These are phyloP conservation scores for Salix purpurea DNA, from an alignment of 345 rosid genomes.

Conservation along the genomic window DNA sequence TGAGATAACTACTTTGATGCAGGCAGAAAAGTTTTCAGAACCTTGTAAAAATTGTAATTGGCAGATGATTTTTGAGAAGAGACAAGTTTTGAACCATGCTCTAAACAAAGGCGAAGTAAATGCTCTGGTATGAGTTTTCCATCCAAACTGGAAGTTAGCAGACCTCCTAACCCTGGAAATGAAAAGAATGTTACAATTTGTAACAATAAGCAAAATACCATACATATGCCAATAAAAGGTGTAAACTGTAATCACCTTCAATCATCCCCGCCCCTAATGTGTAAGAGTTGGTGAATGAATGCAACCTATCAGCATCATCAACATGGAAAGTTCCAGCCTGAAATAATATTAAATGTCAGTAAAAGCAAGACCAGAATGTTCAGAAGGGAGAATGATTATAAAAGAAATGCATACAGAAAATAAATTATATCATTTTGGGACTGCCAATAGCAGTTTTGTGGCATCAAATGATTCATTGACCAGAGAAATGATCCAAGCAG, in stretches of 20 bases:
- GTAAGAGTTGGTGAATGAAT: constrained; percentile 61
- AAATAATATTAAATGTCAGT: constrained; percentile 13
- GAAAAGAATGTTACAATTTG: constrained; percentile 1
- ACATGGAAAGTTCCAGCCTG: constrained; percentile 58
- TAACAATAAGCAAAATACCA: background rate
- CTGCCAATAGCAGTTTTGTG: background rate
- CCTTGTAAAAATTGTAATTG: constrained; percentile 89
- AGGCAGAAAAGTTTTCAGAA: constrained; percentile 15
- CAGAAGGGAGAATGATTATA: background rate
- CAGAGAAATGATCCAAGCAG: background rate
- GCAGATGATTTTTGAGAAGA: constrained; percentile 33
- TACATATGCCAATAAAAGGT: constrained; percentile 2
- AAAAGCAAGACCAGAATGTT: background rate
- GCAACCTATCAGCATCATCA: constrained; percentile 55
- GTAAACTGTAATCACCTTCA: constrained; percentile 42
- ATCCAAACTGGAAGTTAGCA: constrained; percentile 60
- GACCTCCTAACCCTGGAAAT: constrained; percentile 58
- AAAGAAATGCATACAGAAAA: background rate
- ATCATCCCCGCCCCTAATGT: constrained; percentile 65
- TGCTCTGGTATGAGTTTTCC: constrained; percentile 80
- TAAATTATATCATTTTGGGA: background rate
- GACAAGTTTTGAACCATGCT: constrained; percentile 44
- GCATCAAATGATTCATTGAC: background rate
- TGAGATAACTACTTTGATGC: background rate
- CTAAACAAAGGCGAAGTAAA: constrained; percentile 63